Base-by-base conservation (phyloP, 441 rosid species). In the Eutrema salsugineum region DNA sequence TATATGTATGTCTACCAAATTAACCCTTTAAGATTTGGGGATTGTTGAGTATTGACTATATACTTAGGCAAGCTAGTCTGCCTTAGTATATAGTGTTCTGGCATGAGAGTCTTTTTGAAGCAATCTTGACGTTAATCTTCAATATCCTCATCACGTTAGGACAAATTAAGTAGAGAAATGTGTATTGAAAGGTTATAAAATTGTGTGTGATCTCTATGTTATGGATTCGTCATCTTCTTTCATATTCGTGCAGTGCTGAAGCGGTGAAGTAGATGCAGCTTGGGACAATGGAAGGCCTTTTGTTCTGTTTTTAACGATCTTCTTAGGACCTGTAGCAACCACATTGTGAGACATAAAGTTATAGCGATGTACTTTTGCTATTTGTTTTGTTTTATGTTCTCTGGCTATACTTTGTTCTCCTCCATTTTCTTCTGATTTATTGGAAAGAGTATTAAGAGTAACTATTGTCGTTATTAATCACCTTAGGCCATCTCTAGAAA, bases 241-340 rank as follows among this genome's bases (percentile, higher is more conserved):
- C 14, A 32, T 73, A 54, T 1, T 66, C 3, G 35, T 65, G 77
- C 77, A 73, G 77, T 48, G 71, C 38, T 38, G 66, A 28, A 65
- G 71, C 24, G 33, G 32, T 28, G 66, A 36, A 11, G 6, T 5
- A 20, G 47, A 72, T 35, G 60, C 44, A 28, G 1, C 2, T 3
- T 47, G 27, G 10, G 14, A 15, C 61, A 38, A 30, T 73, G 72
- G 61, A 58, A 30, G 47, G 40, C 46, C 3, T 53, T 44, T 40
- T 12, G 11, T 36, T 56, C 14, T 1, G 3, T 35, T 20, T 20
- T 64, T 22, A 39, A 16, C 63, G 4, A 35, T 55, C 30, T 38
- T 55, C 40, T 55, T 70, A 24, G 6, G 36, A 36, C 5, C 47
- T 58, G 67, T 20, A 49, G 49, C 40, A 48, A 49, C 11, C 19